A percentile compares a stretch with the other conserved stretches of the same genome.
Evolutionary conservation across 306 rosid genomes (phyloP).

Genomic region (Castanea mollissima): DNA sequence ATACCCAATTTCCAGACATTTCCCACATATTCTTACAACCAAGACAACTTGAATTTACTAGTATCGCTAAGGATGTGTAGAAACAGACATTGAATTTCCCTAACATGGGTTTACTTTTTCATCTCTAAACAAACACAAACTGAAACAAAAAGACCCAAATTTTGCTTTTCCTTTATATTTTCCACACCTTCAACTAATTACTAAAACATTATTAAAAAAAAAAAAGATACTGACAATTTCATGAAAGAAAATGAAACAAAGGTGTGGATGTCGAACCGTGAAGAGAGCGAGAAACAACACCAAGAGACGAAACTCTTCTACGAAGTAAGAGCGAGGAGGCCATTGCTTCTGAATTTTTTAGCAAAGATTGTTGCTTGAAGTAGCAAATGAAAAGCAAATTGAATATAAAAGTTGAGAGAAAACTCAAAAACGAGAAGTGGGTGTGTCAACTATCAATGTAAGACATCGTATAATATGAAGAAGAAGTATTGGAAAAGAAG

Average conservation of each 20-base stretch:
- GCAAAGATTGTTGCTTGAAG: not conserved
- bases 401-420: not conserved
- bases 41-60: not conserved
- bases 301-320: conserved; percentile 30
- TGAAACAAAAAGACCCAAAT: not conserved
- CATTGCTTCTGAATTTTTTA: conserved; percentile 26
- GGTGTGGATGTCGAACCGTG: conserved; percentile 29
- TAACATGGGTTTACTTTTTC: not conserved
- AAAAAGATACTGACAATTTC: no score
- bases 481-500: not conserved
- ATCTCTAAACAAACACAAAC: not conserved
- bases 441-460: not conserved
- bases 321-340: conserved; percentile 51
- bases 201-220: not conserved
- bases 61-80: not conserved
- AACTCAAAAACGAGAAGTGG: not conserved
- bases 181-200: not conserved
- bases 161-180: not conserved
- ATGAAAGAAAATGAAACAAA: not conserved
- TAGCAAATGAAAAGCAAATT: no score
- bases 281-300: conserved; percentile 34
- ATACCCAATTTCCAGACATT: not conserved
- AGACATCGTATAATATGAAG: not conserved
- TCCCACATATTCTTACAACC: not conserved
- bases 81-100: not conserved